Evolutionary conservation across 169 alveolate genomes (phyloP).

Genomic region (Plasmodium gallinaceum): DNA sequence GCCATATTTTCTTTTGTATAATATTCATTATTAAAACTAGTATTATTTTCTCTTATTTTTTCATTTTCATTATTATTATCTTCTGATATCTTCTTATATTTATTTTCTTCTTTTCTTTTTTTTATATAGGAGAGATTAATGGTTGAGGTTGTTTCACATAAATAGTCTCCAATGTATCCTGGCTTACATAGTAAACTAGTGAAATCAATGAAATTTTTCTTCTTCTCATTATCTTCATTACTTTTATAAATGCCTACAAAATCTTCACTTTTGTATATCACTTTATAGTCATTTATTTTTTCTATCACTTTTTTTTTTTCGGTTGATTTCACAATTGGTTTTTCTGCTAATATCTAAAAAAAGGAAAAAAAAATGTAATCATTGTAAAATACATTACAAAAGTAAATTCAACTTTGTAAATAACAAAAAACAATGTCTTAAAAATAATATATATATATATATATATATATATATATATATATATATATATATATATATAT

Average conservation of each 20-base stretch:
- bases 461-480: neutral
- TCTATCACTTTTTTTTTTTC: slow-evolving; percentile 31
- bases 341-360: slow-evolving; percentile 4
- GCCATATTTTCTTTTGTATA: neutral
- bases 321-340: slow-evolving; percentile 12
- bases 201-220: slow-evolving; percentile 8
- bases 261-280: slow-evolving; percentile 35
- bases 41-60: neutral
- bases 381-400: neutral
- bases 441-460: neutral
- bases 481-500: neutral
- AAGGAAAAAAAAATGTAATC: neutral
- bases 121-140: slow-evolving; percentile 1
- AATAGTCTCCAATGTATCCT: slow-evolving; percentile 55
- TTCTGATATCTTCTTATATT: neutral
- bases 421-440: neutral
- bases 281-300: slow-evolving; percentile 30
- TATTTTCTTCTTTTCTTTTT: neutral
- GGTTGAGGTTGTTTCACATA: slow-evolving; percentile 46
- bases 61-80: neutral
- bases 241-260: slow-evolving; percentile 51
- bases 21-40: neutral
- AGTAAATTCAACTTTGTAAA: neutral
- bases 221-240: neutral
- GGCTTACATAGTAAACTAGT: slow-evolving; percentile 65